phyloP scores from a whole-genome alignment of 306 rosid species.

The Glycine latifolia region DNA sequence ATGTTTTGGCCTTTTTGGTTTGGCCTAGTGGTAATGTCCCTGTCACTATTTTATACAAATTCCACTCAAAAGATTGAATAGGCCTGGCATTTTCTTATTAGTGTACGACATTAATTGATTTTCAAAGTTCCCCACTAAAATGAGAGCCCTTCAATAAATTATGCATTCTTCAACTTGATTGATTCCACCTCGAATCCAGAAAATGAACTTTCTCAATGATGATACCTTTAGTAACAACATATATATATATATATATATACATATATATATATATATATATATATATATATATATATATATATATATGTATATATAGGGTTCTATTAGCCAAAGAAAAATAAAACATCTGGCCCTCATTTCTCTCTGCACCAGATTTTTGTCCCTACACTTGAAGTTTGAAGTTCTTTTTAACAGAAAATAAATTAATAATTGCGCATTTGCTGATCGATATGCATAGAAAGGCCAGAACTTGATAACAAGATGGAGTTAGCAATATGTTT shows the following conservation, averaged over 20 bases:
- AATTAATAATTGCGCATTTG: background rate
- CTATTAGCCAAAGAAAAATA: conserved; percentile 1
- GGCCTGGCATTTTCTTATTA: conserved; percentile 39
- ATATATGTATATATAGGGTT: conserved; percentile 1
- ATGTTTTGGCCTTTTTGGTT: conserved; percentile 17
- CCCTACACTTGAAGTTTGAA: background rate
- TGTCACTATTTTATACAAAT: conserved; percentile 46
- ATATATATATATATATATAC: background rate
- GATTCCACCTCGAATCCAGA: conserved; percentile 39
- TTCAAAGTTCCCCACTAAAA: conserved; percentile 53
- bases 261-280: too few relatives aligned
- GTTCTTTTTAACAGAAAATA: background rate
- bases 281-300: too few relatives aligned
- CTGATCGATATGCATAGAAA: background rate
- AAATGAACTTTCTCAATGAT: conserved; percentile 38
- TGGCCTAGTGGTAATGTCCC: conserved; percentile 48
- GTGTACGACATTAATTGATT: conserved; percentile 23
- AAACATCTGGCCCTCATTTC: conserved; percentile 40
- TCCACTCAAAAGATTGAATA: conserved; percentile 48
- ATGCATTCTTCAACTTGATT: conserved; percentile 38
- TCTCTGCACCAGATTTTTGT: conserved; percentile 30
- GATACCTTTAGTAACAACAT: conserved; percentile 23
- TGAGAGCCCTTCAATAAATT: conserved; percentile 39
- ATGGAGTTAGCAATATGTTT: background rate
- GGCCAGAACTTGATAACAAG: background rate